phyloP scores from a whole-genome alignment of 345 rosid genomes.

The Physaria fendleri region DNA sequence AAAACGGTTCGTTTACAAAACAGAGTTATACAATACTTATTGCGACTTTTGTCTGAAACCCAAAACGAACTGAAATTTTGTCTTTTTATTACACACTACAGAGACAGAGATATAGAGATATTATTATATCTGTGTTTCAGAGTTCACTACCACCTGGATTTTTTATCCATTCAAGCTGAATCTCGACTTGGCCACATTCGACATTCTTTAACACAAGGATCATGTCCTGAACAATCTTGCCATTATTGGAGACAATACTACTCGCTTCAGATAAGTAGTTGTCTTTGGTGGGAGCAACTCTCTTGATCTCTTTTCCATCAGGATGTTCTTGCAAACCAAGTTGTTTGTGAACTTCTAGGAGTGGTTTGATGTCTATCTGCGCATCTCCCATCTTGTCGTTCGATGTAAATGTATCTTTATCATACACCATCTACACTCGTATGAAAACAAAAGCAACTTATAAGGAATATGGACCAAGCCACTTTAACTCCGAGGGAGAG shows the following conservation, averaged over 20 bases:
- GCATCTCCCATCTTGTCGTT: slow-evolving; percentile 90
- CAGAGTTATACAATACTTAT: background rate
- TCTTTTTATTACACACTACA: background rate
- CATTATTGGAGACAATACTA: slow-evolving; percentile 35
- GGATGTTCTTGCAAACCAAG: slow-evolving; percentile 42
- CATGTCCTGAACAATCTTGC: slow-evolving; percentile 57
- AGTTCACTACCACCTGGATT: slow-evolving; percentile 33
- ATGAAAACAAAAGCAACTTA: background rate
- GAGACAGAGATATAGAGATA: background rate
- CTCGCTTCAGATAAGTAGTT: slow-evolving; percentile 61
- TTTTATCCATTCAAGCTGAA: slow-evolving; percentile 65
- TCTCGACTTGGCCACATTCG: slow-evolving; percentile 54
- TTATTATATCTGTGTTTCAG: background rate
- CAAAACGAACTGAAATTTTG: background rate
- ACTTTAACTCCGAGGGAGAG: no score
- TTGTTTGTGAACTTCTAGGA: slow-evolving; percentile 37
- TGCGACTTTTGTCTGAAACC: background rate
- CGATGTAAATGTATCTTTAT: slow-evolving; percentile 57
- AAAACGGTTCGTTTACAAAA: slow-evolving; percentile 14
- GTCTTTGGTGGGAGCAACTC: slow-evolving; percentile 32
- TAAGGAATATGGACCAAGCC: background rate
- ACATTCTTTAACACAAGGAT: slow-evolving; percentile 49
- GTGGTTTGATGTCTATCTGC: slow-evolving; percentile 51
- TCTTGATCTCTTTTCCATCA: slow-evolving; percentile 44
- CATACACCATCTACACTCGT: slow-evolving; percentile 52